Base-by-base conservation (phyloP, 164 flowering plant species). In the Umbellularia californica region DNA sequence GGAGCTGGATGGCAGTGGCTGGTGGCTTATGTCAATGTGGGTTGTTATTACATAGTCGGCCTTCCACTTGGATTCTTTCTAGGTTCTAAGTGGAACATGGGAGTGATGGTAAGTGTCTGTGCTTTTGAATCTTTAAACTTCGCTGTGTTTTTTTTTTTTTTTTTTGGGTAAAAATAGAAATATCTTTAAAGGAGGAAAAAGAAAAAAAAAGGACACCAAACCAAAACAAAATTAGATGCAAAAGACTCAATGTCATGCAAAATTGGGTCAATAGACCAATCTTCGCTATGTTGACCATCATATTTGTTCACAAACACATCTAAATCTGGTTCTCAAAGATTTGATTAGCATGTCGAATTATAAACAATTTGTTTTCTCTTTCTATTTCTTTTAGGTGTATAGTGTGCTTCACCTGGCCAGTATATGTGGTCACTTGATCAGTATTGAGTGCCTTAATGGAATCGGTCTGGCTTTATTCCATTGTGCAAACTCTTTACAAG, bases 1-100 rank as follows among this genome's bases (percentile, higher is more conserved):
- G 84, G 82, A 72, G 82, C 82, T 13, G 84, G 84, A 35, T 82
- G 84, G 82, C 84, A 82, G 70, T 77, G 78, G 79, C 52, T 82
- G 71, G 82, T 80, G 14, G 84, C 84, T 30, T 82, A 79, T 70
- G 73, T 82, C 5, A 82, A 80, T 55, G 25, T 82, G 33, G 84
- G 77, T 50, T 79, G 82, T 69, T 82, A 82, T 58, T 82, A 77
- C 65, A 24, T 79, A 24, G 74, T 82, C 3, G 84, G 84, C 30
- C 77, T 80, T 69, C 84, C 84, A 1, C 82, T 82, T 15, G 84
- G 82, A 10, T 82, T 82, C 80, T 68, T 79, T 11, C 75, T 80
- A 19, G 84, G 84, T 14, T 25, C 79, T 35, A 17, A 70, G 41
- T 64, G 79, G 60, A 71, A 77, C 73, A 23, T 82, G 79, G 81